Evolutionary conservation across 2,329 filamentous ascomycete genomes (phyloP), one percentile per base, ranked within the genome.

Genomic region (Trichophyton verrucosum): DNA sequence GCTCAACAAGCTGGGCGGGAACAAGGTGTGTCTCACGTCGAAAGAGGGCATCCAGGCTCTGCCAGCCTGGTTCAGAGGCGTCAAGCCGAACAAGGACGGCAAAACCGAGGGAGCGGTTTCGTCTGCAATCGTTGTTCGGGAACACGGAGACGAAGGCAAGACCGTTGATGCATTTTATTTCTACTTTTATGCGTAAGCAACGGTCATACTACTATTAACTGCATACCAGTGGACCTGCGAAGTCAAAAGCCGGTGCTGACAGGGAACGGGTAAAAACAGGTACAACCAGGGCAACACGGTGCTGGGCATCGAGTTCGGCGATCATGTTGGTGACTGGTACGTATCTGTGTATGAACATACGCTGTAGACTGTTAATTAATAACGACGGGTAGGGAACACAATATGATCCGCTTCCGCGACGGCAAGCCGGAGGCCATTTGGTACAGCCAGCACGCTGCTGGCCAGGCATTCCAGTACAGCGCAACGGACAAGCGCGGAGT

Each of bases 291-390:
- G 81, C 15, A 80, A 81, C 33, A 75, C 70, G 1, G 77, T 82
- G 0, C 63, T 81, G 1, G 74, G 73, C 1, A 65, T 78, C 61
- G 75, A 81, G 65, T 78, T 82, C 51, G 78, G 78, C 63, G 78
- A 85, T 68, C 85, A 87, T 68, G 80, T 87, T 33, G 85, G 84
- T 7, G 83, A 85, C 67, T 85, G 82, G 78, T 78, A 71, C 60
- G 68, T 68, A 8, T 30, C 24, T 6, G 7, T 7, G 27, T 30
- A 30, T 2, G 22, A 8, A 7, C 15, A 22, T 20, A 15, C 9
- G 9, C 33, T 44, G 40, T 44, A 44, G 40, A 44, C n/a, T 7
- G 40, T 17, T 17, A 15, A 44, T 44, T 15, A 1, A 8, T 7
- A 7, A n/a, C 15, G 40, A 8, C 40, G n/a, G n/a, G 68, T 46